A percentile compares a stretch with the other conserved stretches of the same genome.
Conservation (phyloP, 345 rosid genomes). For the Populus davidiana region DNA sequence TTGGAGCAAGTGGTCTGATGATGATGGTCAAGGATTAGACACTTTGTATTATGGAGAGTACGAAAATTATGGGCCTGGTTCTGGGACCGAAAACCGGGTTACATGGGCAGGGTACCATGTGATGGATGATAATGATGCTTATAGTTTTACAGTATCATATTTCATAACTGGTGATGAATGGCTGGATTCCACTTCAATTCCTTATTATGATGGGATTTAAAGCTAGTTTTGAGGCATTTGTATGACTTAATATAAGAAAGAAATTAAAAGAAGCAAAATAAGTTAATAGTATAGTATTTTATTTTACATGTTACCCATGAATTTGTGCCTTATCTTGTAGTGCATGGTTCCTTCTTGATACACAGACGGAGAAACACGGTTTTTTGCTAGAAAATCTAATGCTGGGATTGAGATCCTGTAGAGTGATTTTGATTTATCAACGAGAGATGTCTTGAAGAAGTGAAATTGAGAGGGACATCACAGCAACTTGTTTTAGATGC, state of each 20-base stretch:
- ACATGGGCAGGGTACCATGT: slow-evolving; percentile 33
- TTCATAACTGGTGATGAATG: slow-evolving; percentile 69
- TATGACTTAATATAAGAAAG: too few species aligned
- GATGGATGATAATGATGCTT: slow-evolving; percentile 64
- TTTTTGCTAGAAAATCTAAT: neutral
- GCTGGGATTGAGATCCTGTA: neutral
- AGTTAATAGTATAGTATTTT: neutral
- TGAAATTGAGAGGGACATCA: neutral
- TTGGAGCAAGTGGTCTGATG: slow-evolving; percentile 61
- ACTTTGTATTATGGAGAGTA: slow-evolving; percentile 76
- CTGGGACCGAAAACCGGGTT: slow-evolving; percentile 50
- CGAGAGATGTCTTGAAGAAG: neutral
- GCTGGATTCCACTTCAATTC: slow-evolving; percentile 75
- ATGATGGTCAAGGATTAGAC: slow-evolving; percentile 40
- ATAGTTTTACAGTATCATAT: slow-evolving; percentile 60
- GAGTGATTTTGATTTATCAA: neutral
- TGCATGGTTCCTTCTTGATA: neutral
- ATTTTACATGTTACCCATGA: neutral
- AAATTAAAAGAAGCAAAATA: neutral
- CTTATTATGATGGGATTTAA: slow-evolving; percentile 65
- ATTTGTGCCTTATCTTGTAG: neutral
- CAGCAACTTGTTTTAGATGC: neutral
- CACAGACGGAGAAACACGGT: neutral
- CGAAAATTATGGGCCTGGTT: slow-evolving; percentile 75
- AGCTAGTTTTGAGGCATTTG: neutral